These are phyloP conservation scores for Endothia cerciana DNA, from an alignment of 2,329 filamentous ascomycete genomes.

Conservation along the genomic window DNA sequence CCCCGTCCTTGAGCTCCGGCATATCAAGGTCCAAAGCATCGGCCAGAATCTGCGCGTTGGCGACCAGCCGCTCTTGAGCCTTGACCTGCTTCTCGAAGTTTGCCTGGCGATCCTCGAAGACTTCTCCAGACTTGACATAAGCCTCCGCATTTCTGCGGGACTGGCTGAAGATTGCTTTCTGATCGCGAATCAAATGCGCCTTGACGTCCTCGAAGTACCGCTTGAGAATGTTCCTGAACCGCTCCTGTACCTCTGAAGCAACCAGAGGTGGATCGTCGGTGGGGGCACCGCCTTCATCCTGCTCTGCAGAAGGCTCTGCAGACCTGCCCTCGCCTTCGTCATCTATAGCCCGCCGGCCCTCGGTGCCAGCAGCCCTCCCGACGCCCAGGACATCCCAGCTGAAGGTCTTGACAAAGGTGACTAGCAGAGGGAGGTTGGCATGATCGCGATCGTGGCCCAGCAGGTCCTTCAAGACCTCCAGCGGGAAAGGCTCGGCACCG, in stretches of 20 bases:
- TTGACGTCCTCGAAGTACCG: constrained; percentile 95
- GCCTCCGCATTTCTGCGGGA: constrained; percentile 95
- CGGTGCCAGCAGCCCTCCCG: constrained; percentile 64
- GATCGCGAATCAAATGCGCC: constrained; percentile 83
- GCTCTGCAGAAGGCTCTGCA: constrained; percentile 47
- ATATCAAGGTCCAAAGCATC: constrained; percentile 89
- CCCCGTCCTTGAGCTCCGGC: constrained; percentile 87
- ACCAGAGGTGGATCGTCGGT: constrained; percentile 74
- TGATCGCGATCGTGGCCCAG: constrained; percentile 93
- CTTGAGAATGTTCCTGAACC: constrained; percentile 82
- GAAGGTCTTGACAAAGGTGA: constrained; percentile 95
- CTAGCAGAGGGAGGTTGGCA: constrained; percentile 84
- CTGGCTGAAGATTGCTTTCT: constrained; percentile 84
- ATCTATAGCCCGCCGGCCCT: constrained; percentile 82
- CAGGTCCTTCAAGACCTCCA: constrained; percentile 97
- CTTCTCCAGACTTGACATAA: constrained; percentile 97
- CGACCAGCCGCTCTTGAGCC: constrained; percentile 83
- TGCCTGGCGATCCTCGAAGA: constrained; percentile 94
- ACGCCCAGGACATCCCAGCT: constrained; percentile 93
- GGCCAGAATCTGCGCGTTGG: constrained; percentile 89
- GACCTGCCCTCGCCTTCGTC: constrained; percentile 73
- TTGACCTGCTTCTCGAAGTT: constrained; percentile 96
- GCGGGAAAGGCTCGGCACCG: constrained; percentile 86
- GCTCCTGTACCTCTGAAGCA: constrained; percentile 75
- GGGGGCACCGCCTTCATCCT: constrained; percentile 47